These are phyloP conservation scores for Trichoderma arundinaceum DNA, from an alignment of 2,329 filamentous ascomycete genomes.

Conservation along the genomic window DNA sequence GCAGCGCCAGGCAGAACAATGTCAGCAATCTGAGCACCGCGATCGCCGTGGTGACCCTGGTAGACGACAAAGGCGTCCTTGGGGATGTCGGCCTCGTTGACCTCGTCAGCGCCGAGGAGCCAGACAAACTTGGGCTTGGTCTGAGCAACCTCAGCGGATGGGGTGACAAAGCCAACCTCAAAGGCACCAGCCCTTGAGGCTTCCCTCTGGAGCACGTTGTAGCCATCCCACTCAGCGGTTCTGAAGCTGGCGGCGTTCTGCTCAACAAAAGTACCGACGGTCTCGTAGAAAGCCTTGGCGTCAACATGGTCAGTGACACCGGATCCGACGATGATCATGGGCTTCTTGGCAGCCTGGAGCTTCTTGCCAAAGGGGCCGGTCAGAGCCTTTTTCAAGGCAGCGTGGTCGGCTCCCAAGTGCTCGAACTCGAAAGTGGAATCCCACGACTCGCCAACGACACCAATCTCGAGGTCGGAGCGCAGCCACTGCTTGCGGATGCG, in stretches of 20 bases:
- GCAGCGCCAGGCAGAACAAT: constrained; percentile 91
- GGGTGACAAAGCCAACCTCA: constrained; percentile 91
- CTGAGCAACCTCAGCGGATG: constrained; percentile 79
- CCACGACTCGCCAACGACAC: constrained; percentile 87
- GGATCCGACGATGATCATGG: constrained; percentile 96
- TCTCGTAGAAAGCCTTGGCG: constrained; percentile 91
- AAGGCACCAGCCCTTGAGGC: constrained; percentile 93
- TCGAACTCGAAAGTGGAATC: constrained; percentile 96
- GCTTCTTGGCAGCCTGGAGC: constrained; percentile 82
- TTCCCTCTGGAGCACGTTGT: constrained; percentile 92
- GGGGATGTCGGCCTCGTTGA: constrained; percentile 82
- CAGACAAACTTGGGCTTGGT: constrained; percentile 94
- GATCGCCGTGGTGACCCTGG: constrained; percentile 97
- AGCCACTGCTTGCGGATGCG: constrained; percentile 98
- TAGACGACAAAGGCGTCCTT: constrained; percentile 97
- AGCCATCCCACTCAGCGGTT: constrained; percentile 93
- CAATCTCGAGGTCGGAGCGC: constrained; percentile 90
- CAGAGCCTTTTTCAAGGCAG: constrained; percentile 82
- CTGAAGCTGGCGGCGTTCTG: constrained; percentile 90
- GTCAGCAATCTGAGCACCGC: constrained; percentile 89
- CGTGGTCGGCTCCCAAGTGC: constrained; percentile 80
- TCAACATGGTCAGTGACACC: constrained; percentile 89
- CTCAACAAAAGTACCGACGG: constrained; percentile 86
- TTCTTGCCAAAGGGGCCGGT: constrained; percentile 91
- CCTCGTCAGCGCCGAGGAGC: constrained; percentile 94